Conservation (phyloP, 495 filamentous ascomycete species). For the Aspergillus heteromorphus region DNA sequence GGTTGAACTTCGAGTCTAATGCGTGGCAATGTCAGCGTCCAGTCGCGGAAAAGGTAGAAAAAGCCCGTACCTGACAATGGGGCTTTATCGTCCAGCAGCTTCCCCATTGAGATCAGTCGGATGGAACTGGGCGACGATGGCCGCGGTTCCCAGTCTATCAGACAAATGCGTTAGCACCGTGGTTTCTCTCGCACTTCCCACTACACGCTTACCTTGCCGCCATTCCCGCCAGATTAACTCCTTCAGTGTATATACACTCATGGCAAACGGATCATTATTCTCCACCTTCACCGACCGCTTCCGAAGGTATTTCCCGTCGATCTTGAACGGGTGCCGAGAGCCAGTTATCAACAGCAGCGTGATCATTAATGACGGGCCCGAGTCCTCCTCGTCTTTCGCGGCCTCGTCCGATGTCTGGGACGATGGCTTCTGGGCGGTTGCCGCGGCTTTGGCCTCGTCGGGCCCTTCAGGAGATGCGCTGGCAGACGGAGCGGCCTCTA, state of each 20-base stretch:
- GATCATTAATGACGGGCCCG: conserved; percentile 49
- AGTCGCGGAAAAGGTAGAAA: not conserved
- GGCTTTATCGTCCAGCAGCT: conserved; percentile 80
- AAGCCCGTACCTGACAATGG: conserved; percentile 58
- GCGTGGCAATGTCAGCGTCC: conserved; percentile 10
- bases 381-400: conserved; percentile 39
- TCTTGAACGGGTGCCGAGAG: conserved; percentile 77
- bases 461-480: conserved; percentile 24
- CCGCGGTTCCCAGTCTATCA: conserved; percentile 75
- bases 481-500: conserved; percentile 8
- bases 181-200: not conserved
- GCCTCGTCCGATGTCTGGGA: conserved; percentile 33
- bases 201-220: conserved; percentile 54
- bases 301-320: conserved; percentile 77
- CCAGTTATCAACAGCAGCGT: conserved; percentile 77
- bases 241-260: conserved; percentile 87
- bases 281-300: conserved; percentile 73
- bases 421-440: conserved; percentile 21
- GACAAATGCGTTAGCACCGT: not conserved
- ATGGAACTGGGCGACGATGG: conserved; percentile 80
- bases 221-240: conserved; percentile 88
- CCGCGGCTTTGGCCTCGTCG: conserved; percentile 28
- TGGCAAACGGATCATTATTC: conserved; percentile 74
- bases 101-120: conserved; percentile 82
- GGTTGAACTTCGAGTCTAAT: conserved; percentile 75